Evolutionary conservation across 495 filamentous ascomycete species (phyloP), one percentile per base, ranked within the genome.

Genomic region (Penicillium steckii): DNA sequence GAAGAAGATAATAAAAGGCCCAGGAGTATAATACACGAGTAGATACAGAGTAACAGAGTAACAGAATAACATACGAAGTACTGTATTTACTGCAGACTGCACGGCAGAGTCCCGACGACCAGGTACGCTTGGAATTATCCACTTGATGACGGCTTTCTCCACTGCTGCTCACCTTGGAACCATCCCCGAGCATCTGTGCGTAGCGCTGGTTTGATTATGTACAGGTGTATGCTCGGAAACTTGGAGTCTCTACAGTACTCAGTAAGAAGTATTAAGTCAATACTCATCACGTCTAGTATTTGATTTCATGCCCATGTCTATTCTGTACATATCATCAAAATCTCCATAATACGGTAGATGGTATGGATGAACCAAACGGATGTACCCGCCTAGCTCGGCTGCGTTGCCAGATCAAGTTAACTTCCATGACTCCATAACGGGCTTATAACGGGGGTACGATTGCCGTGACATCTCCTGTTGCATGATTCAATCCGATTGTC

Each of bases 331-430:
- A 8, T 30, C 1, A 8, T 30, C 27, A 8, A 30, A n/a, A n/a
- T n/a, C n/a, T n/a, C n/a, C n/a, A n/a, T n/a, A n/a, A n/a, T n/a
- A n/a, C n/a, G n/a, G n/a, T n/a, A n/a, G n/a, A n/a, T 29, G 27
- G 27, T 6, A 12, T 29, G 12, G 6, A 7, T 54, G 55, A 47
- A 48, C 54, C 44, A 37, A 24, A 48, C 58, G 58, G 55, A 51
- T 50, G 52, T 53, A 61, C 52, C 58, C 61, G 55, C 46, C 22
- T 22, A 42, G 19, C 47, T 55, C 51, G 57, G 48, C 22, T 47
- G 43, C 47, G 46, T 52, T 57, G 50, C 57, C 50, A 53, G 23
- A 56, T 44, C 8, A 3, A 56, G 56, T 47, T 56, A 48, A 41
- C 5, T 35, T 21, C 10, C 15, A 4, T n/a, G n/a, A 30, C 17